Evolutionary conservation across 768 basidiomycete genomes (phyloP).

Genomic region (Ramaria rubella): DNA sequence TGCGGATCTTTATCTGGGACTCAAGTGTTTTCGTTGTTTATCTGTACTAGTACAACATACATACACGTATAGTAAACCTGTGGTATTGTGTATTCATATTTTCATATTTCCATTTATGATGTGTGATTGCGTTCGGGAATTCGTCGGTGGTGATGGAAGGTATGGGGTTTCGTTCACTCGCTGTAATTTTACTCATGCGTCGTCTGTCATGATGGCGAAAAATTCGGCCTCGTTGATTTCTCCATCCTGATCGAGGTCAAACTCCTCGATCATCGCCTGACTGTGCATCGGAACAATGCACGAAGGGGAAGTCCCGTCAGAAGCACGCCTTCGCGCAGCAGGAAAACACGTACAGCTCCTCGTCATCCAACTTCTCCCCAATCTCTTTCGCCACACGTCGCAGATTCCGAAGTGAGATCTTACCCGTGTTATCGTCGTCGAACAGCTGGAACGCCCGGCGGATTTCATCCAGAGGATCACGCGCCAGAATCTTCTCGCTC

Average conservation of each 20-base stretch:
- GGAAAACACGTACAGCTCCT: conserved; percentile 82
- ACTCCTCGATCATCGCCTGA: conserved; percentile 99
- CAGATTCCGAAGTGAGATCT: conserved; percentile 86
- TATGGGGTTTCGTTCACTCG: not conserved
- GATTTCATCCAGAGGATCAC: conserved; percentile 96
- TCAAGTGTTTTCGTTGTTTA: not conserved
- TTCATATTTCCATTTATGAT: not conserved
- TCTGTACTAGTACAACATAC: not conserved
- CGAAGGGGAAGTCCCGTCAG: not conserved
- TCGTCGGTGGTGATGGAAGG: not conserved
- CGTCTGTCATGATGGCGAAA: conserved; percentile 95
- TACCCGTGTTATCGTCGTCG: conserved; percentile 93
- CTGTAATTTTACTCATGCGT: conserved; percentile 38
- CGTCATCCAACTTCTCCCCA: conserved; percentile 90
- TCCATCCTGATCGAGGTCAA: conserved; percentile 96
- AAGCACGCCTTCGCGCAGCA: too few species aligned
- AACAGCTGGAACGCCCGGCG: conserved; percentile 93
- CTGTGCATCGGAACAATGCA: conserved; percentile 35
- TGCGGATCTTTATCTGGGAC: conserved; percentile 7
- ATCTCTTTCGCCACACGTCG: conserved; percentile 94
- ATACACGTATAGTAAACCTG: conserved; percentile 1
- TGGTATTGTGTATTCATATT: conserved; percentile 1
- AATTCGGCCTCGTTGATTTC: conserved; percentile 97
- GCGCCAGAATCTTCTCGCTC: conserved; percentile 87
- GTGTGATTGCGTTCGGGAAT: not conserved